A percentile compares a stretch with the other conserved stretches of the same genome.
Evolutionary conservation across 1,284 basidiomycete genomes (phyloP).

Genomic region (Boletus sp.): DNA sequence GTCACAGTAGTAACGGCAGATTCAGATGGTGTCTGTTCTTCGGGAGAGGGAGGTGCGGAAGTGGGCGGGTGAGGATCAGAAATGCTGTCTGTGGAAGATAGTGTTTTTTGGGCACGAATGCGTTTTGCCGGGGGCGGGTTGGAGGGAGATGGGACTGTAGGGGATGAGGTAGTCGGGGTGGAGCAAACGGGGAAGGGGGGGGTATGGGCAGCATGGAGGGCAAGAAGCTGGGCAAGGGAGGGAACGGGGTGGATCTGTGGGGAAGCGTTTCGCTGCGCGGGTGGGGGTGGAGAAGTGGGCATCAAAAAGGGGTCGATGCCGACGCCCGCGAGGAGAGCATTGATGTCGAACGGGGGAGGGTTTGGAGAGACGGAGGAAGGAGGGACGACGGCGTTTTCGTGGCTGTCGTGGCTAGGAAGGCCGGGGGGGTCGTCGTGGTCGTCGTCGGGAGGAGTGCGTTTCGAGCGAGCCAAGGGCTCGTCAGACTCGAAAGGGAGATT

Average conservation of each 20-base stretch:
- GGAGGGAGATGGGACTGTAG: slow-evolving; percentile 7
- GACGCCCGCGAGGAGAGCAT: slow-evolving; percentile 55
- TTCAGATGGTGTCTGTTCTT: slow-evolving; percentile 31
- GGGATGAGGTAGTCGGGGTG: slow-evolving; percentile 18
- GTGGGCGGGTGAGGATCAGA: slow-evolving; percentile 36
- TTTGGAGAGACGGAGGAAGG: slow-evolving; percentile 33
- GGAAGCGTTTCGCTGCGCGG: slow-evolving; percentile 11
- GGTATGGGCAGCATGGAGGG: slow-evolving; percentile 45
- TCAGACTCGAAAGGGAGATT: slow-evolving; percentile 76
- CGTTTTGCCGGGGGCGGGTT: slow-evolving; percentile 23
- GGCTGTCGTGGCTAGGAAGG: slow-evolving; percentile 7
- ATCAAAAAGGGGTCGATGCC: slow-evolving; percentile 55
- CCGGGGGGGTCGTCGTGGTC: slow-evolving; percentile 43
- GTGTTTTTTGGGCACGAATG: slow-evolving; percentile 20
- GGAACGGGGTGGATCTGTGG: slow-evolving; percentile 33
- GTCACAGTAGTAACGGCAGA: slow-evolving; percentile 32
- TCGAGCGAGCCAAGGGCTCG: slow-evolving; percentile 44
- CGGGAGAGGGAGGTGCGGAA: slow-evolving; percentile 26
- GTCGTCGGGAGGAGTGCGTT: slow-evolving; percentile 20
- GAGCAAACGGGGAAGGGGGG: slow-evolving; percentile 22
- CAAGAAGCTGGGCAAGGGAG: slow-evolving; percentile 63
- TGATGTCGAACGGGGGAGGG: slow-evolving; percentile 47
- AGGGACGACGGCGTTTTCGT: slow-evolving; percentile 34
- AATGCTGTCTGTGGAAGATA: slow-evolving; percentile 34
- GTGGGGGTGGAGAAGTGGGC: slow-evolving; percentile 22